A percentile compares a stretch with the other conserved stretches of the same genome.
phyloP scores from a whole-genome alignment of 208 protist species.

The Crithidia expoeki region DNA sequence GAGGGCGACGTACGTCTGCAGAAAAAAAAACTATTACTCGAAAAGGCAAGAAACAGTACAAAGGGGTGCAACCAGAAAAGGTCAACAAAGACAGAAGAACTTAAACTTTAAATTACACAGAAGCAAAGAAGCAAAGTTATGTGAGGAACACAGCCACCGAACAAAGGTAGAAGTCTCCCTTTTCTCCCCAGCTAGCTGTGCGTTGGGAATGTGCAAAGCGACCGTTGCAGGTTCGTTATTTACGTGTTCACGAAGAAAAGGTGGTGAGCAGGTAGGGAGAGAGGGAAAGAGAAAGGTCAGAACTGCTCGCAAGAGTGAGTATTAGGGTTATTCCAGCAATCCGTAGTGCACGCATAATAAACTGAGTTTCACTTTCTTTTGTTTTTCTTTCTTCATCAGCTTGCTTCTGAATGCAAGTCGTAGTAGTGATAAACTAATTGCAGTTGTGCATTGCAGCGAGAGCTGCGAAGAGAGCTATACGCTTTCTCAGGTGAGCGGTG shows the following conservation, averaged over 20 bases:
- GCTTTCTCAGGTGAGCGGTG: too few species aligned
- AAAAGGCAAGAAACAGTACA: neutral
- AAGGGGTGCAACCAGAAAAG: neutral
- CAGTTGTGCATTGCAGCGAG: too few species aligned
- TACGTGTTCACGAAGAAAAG: neutral
- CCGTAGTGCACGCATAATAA: too few species aligned
- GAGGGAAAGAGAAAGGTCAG: too few species aligned
- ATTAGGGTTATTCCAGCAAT: too few species aligned
- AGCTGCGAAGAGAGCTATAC: too few species aligned
- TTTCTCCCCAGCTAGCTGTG: neutral
- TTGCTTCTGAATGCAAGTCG: too few species aligned
- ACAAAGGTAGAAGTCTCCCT: neutral
- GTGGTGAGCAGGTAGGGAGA: neutral
- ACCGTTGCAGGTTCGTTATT: neutral
- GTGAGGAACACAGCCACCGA: neutral
- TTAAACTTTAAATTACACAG: neutral
- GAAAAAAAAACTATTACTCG: neutral
- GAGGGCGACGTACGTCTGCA: neutral
- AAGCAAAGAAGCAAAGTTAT: neutral
- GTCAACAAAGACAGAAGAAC: neutral
- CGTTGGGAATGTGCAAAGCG: slow-evolving; percentile 1
- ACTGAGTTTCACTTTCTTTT: too few species aligned
- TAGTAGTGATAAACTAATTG: too few species aligned
- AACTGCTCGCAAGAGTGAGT: too few species aligned
- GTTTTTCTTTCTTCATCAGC: too few species aligned